Base-by-base conservation (phyloP, 176 grass and related monocot species). In the Avena eriantha region DNA sequence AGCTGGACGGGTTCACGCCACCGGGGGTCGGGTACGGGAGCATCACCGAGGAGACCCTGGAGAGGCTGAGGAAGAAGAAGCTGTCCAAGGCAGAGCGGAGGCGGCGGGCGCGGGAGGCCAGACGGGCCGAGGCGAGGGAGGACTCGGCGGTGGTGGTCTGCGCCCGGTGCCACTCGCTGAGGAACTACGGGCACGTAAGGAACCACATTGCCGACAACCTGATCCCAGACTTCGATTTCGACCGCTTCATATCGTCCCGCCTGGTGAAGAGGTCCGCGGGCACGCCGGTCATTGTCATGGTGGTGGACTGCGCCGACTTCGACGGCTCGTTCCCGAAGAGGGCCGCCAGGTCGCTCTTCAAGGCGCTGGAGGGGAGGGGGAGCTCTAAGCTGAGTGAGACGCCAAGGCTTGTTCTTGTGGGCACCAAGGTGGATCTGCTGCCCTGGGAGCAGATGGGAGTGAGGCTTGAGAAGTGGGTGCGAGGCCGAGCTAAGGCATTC, bases 201-300 rank as follows among this genome's bases (percentile, higher is more conserved):
- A 98, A 98, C n/a, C 76, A 95, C 55, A 92, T 88, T 22, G 93
- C 74, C 0, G 96, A 98, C 54, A 98, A 98, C 74, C 83, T 98
- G 68, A 98, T 98, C 59, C 96, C 96, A 0, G 96, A 98, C 73
- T 98, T 98, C 24, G 96, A 98, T 83, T 98, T 98, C 2, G 93
- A 95, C 54, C 82, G 92, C n/a, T 84, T 95, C 81, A 95, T 98
- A 56, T 92, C 93, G 0, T 92, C 90, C 54, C 90, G 93, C 48
- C 64, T 98, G 86, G 94, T 95, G 91, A 98, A 89, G 74, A 82
- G 86, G 10, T 78, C 90, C 0, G 80, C 91, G 14, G 90, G 93
- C 66, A 76, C 88, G 36, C 92, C 93, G 1, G 91, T 98, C 63
- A 87, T 98, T 2, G 46, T 95, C 64, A 92, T 98, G 86, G 96